Evolutionary conservation across 441 rosid species (phyloP), one percentile per base, ranked within the genome.

Genomic region (Dalechampia spathulata): DNA sequence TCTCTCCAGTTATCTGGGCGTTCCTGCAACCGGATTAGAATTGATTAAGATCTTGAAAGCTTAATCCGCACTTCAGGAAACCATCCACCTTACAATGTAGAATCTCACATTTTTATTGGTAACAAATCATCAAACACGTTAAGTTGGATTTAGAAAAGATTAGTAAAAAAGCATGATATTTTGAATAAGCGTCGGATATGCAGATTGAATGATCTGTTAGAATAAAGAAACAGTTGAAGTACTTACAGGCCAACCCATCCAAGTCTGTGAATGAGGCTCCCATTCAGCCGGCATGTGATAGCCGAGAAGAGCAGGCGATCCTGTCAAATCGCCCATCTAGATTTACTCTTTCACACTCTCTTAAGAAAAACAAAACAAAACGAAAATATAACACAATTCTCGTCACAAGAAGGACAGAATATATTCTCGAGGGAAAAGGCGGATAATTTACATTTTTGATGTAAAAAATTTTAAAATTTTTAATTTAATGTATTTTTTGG

Each of bases 171-270:
- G 6, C 6, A 49, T n/a, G n/a, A n/a, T n/a, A n/a, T n/a, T n/a
- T n/a, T n/a, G n/a, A n/a, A n/a, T n/a, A n/a, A n/a, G n/a, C n/a
- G n/a, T n/a, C n/a, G n/a, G n/a, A n/a, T n/a, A n/a, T 8, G 34
- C 34, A 30, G 34, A 8, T 30, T 30, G 5, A 30, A 30, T 30
- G 8, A 3, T 30, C 4, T 8, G 21, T 28, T 8, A 17, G 17
- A 25, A 3, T 19, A 42, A 53, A 32, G 2, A 27, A 15, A 15
- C 10, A 26, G 12, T 3, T 3, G 20, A 8, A 0, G 2, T n/a
- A 68, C 63, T 72, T 71, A 92, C 99, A 64, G 99, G 99, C 99
- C 99, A 89, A 26, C 95, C 99, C 74, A 89, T 86, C 99, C 99
- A 92, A 68, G 83, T 73, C 62, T 77, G 92, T 0, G 87, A 83